These are phyloP conservation scores for Wilcoxina mikolae DNA, from an alignment of 495 filamentous ascomycete genomes.

Conservation along the genomic window DNA sequence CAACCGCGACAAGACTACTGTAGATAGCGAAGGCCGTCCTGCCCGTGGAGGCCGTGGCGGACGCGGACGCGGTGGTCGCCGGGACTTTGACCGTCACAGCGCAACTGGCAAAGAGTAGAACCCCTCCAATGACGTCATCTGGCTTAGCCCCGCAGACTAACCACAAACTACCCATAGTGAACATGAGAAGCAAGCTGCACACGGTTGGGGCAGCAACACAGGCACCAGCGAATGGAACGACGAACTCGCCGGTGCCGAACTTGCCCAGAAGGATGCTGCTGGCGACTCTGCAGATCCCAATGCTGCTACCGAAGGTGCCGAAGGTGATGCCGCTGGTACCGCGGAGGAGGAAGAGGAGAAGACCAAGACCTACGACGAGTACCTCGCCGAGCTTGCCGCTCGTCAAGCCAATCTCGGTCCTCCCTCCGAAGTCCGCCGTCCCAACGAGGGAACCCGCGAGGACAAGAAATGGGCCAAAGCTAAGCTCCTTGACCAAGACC, in stretches of 20 bases:
- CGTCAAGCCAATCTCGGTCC: conserved; percentile 57
- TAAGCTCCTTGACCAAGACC: conserved; percentile 56
- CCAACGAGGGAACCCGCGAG: conserved; percentile 73
- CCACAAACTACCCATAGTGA: conserved; percentile 38
- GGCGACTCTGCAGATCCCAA: conserved; percentile 35
- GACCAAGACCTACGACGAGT: conserved; percentile 72
- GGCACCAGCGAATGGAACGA: conserved; percentile 72
- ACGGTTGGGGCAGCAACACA: conserved; percentile 73
- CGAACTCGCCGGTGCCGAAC: conserved; percentile 72
- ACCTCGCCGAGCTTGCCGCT: conserved; percentile 73
- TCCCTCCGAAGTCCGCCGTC: conserved; percentile 51
- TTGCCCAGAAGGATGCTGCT: conserved; percentile 67
- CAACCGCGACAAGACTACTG: conserved; percentile 70
- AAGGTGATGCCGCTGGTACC: conserved; percentile 25
- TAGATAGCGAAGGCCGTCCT: conserved; percentile 46
- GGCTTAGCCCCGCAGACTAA: neutral
- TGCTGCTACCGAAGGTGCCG: conserved; percentile 33
- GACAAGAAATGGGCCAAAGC: conserved; percentile 87
- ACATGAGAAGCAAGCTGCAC: conserved; percentile 80
- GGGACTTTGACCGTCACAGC: conserved; percentile 67
- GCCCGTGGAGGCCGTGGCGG: conserved; percentile 33
- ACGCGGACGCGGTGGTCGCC: conserved; percentile 38
- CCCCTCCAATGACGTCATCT: conserved; percentile 13
- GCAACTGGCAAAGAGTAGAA: conserved; percentile 54
- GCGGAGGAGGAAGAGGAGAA: conserved; percentile 64